Evolutionary conservation across 495 filamentous ascomycete genomes (phyloP), one percentile per base, ranked within the genome.

Genomic region (Penicillium cinerascens): DNA sequence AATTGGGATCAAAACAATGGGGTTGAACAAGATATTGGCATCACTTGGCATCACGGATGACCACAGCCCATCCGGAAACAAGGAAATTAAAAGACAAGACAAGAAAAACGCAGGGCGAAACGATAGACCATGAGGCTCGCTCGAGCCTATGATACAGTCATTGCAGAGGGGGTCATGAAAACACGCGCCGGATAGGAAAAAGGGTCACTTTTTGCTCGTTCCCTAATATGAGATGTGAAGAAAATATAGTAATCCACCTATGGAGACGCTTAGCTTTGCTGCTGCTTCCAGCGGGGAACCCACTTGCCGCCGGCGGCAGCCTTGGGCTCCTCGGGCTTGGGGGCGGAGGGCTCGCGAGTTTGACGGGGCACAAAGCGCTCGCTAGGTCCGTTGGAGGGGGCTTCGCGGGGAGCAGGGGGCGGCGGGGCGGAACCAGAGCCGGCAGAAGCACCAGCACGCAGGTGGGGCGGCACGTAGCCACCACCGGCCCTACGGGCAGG

Each of bases 391-490:
- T 65, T 38, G 37, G 15, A 54, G 17, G 52, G 59, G 38, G 43
- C 55, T 22, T 38, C 60, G 29, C 29, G 29, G 29, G 29, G 9
- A 13, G 29, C 60, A 55, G 51, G 51, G 42, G 70, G 60, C 20
- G 70, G 64, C 20, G 70, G 63, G 29, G 60, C 57, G 44, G 67
- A 65, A 42, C 61, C 55, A 60, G 66, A 68, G 43, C 49, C 54
- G 47, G 46, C 52, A 47, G 55, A 35, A 44, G 71, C 62, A 43
- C 67, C 70, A 45, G 61, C 56, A 51, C 77, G 78, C 44, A 73
- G 61, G 45, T 73, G 72, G 55, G 78, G 78, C n/a, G 72, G 76
- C 7, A 81, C 70, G 47, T 81, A 81, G 29, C 78, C 78, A 51
- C 72, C 66, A 21, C 53, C 66, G 64, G 21, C 72, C 33, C 70